Evolutionary conservation across 2,329 filamentous ascomycete genomes (phyloP).

Genomic region (Neocatenulostroma microsporum): DNA sequence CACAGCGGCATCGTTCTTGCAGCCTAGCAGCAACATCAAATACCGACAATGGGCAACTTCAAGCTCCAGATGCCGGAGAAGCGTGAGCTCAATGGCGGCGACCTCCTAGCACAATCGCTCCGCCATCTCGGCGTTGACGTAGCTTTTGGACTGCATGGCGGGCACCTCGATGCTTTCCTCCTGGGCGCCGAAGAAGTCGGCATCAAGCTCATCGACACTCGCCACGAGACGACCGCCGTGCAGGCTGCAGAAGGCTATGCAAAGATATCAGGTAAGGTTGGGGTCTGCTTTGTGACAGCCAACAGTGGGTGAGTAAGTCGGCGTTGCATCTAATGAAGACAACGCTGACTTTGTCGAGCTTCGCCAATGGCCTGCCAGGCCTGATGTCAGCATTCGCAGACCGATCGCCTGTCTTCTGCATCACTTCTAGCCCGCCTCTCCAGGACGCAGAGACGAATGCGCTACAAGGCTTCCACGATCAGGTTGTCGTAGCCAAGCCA

Average conservation of each 20-base stretch:
- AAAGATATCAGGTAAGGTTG: constrained; percentile 38
- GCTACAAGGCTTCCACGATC: constrained; percentile 42
- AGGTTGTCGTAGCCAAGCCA: constrained; percentile 37
- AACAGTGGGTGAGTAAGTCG: constrained; percentile 37
- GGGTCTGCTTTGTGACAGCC: constrained; percentile 42
- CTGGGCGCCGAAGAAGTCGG: constrained; percentile 35
- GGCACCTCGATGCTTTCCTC: constrained; percentile 43
- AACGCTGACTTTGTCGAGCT: constrained; percentile 24
- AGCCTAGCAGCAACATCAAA: too few relatives aligned
- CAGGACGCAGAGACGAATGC: constrained; percentile 41
- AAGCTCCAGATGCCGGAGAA: constrained; percentile 27
- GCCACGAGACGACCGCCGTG: constrained; percentile 43
- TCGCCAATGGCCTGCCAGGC: constrained; percentile 40
- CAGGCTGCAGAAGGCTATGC: constrained; percentile 43
- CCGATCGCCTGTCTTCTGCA: constrained; percentile 38
- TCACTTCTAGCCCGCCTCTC: constrained; percentile 39
- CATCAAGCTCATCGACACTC: constrained; percentile 39
- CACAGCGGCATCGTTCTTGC: too few relatives aligned
- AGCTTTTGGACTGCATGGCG: constrained; percentile 42
- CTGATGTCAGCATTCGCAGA: constrained; percentile 41
- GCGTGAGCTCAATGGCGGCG: constrained; percentile 39
- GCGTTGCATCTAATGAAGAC: background rate
- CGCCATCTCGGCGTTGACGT: constrained; percentile 36
- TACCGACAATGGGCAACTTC: constrained; percentile 21
- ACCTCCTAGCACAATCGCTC: constrained; percentile 40